Percentiles rank a stretch among this genome's conserved stretches.
phyloP scores from a whole-genome alignment of 768 basidiomycete genomes.

The Lactifluus hygrophoroides region DNA sequence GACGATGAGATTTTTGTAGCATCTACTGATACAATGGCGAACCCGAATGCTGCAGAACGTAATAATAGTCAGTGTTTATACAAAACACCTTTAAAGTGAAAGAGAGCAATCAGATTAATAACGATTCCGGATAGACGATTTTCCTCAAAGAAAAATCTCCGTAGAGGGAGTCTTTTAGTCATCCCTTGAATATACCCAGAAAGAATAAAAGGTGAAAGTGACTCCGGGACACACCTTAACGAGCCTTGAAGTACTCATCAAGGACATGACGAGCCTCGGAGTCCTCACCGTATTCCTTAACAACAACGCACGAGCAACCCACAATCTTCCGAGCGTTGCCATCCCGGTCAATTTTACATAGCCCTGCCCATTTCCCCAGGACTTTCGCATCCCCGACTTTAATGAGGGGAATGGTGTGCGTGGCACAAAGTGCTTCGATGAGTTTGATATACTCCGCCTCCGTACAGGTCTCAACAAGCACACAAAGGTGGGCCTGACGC shows the following conservation, averaged over 20 bases:
- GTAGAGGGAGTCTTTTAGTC: constrained; percentile 93
- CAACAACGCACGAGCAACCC: constrained; percentile 89
- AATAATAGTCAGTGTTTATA: not conserved
- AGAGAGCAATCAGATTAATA: constrained; percentile 56
- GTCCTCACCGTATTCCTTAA: constrained; percentile 96
- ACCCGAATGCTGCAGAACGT: not conserved
- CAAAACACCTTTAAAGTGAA: not conserved
- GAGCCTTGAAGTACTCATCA: constrained; percentile 95
- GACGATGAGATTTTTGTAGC: not conserved
- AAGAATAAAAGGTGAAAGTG: constrained; percentile 5
- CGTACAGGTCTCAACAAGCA: constrained; percentile 97
- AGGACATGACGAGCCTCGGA: constrained; percentile 91
- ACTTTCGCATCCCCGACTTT: constrained; percentile 98
- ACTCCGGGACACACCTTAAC: constrained; percentile 39
- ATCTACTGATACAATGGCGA: constrained; percentile 15
- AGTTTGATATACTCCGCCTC: constrained; percentile 99
- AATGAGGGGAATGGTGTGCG: constrained; percentile 99
- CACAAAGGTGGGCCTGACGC: constrained; percentile 96
- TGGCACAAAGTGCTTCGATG: constrained; percentile 97
- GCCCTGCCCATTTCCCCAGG: constrained; percentile 95
- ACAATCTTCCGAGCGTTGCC: constrained; percentile 97
- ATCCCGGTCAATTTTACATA: constrained; percentile 99
- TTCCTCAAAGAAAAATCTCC: constrained; percentile 68
- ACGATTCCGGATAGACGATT: constrained; percentile 84
- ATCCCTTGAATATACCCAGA: constrained; percentile 40